phyloP scores from a whole-genome alignment of 805 yeast species.

The Cyberlindnera meyerae region DNA sequence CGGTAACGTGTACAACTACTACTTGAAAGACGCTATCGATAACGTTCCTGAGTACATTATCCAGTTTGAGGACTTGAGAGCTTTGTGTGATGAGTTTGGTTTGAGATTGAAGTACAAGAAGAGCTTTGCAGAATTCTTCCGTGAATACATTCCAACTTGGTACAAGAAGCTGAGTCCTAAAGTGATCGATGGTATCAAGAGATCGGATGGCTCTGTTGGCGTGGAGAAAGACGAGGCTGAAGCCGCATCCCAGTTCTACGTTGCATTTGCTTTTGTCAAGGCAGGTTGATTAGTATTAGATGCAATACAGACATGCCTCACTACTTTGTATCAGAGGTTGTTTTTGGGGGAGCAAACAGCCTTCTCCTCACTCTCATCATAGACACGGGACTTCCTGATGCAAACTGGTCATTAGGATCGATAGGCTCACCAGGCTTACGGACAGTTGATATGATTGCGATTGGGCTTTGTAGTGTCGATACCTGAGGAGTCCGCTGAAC shows the following conservation, averaged over 20 bases:
- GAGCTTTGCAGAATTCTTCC: conserved; percentile 78
- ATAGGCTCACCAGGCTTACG: conserved; percentile 18
- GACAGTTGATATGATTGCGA: conserved; percentile 16
- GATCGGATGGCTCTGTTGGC: conserved; percentile 68
- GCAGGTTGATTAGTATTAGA: conserved; percentile 19
- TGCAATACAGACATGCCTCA: too few relatives aligned
- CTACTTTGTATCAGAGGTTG: too few relatives aligned
- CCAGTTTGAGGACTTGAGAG: conserved; percentile 83
- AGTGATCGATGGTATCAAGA: conserved; percentile 62
- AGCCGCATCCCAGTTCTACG: conserved; percentile 69
- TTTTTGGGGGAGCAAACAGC: conserved; percentile 33
- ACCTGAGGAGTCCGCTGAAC: conserved; percentile 11
- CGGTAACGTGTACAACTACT: conserved; percentile 82
- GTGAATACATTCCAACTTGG: conserved; percentile 69
- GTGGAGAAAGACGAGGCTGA: conserved; percentile 88
- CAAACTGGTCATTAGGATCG: too few relatives aligned
- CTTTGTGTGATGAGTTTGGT: conserved; percentile 79
- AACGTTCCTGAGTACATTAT: conserved; percentile 96
- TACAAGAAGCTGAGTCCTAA: conserved; percentile 52
- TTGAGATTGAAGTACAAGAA: conserved; percentile 65
- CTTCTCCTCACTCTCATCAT: conserved; percentile 28
- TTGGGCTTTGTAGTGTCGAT: conserved; percentile 18
- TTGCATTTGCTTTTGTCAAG: conserved; percentile 79
- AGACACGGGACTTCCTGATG: conserved; percentile 26
- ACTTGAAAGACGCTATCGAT: conserved; percentile 87